phyloP scores from a whole-genome alignment of 2,329 filamentous ascomycete genomes.

The Penicillium corylophilum region DNA sequence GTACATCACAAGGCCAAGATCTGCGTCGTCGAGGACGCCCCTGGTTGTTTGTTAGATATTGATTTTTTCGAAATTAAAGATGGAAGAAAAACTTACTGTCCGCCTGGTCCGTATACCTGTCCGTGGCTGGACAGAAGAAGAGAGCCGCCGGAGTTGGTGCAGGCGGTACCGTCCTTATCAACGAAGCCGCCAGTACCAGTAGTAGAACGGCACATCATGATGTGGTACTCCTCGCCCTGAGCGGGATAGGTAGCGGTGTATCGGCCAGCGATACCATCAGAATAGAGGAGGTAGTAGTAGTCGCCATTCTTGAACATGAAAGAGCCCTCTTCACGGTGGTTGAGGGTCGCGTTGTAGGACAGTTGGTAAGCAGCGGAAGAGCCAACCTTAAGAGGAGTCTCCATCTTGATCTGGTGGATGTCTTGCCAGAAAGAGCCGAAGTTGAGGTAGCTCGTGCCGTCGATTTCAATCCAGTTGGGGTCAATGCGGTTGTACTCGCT shows the following conservation, averaged over 20 bases:
- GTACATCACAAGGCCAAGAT: slow-evolving; percentile 57
- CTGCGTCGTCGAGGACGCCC: slow-evolving; percentile 33
- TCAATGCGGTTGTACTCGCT: slow-evolving; percentile 62
- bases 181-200: slow-evolving; percentile 56
- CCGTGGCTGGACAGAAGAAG: slow-evolving; percentile 60
- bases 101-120: slow-evolving; percentile 64
- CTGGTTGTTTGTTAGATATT: slow-evolving; percentile 17
- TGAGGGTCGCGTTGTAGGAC: slow-evolving; percentile 53
- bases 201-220: slow-evolving; percentile 61
- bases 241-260: slow-evolving; percentile 55
- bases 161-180: slow-evolving; percentile 56
- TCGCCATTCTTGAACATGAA: slow-evolving; percentile 56
- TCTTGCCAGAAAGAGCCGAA: slow-evolving; percentile 72
- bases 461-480: slow-evolving; percentile 51
- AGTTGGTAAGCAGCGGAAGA: slow-evolving; percentile 47
- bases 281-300: slow-evolving; percentile 66
- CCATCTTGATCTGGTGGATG: slow-evolving; percentile 60
- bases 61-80: not conserved
- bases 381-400: slow-evolving; percentile 26
- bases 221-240: slow-evolving; percentile 61
- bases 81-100: slow-evolving; percentile 52
- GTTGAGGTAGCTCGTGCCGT: slow-evolving; percentile 49
- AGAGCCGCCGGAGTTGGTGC: slow-evolving; percentile 59
- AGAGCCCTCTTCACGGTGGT: slow-evolving; percentile 57
- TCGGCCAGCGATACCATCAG: slow-evolving; percentile 57